phyloP scores from a whole-genome alignment of 768 basidiomycete species.

The Tephrocybe sp. region DNA sequence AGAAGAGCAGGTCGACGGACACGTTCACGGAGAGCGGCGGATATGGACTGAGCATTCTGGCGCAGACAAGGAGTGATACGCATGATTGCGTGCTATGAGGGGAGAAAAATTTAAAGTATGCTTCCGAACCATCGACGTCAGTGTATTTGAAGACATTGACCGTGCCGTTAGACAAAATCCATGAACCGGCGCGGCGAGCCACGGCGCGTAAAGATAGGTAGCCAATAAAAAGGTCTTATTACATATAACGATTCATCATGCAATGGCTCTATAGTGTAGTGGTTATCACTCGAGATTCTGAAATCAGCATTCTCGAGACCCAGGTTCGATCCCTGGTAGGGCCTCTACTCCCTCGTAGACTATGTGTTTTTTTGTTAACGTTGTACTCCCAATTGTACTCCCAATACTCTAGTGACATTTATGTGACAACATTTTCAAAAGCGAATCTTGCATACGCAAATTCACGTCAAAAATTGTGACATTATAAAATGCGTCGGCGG shows the following conservation, averaged over 20 bases:
- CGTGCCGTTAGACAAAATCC: not conserved
- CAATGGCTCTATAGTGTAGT: conserved; percentile 19
- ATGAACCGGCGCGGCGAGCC: not conserved
- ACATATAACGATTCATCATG: not conserved
- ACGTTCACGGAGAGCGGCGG: conserved; percentile 40
- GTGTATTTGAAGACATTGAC: conserved; percentile 3
- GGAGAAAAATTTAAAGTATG: not conserved
- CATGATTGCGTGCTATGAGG: conserved; percentile 20
- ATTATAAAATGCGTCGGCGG: not conserved
- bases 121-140: not conserved
- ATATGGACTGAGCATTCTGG: conserved; percentile 25
- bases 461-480: no score
- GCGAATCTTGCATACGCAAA: no score
- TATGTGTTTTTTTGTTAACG: no score
- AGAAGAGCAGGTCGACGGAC: conserved; percentile 39
- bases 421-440: no score
- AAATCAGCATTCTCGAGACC: conserved; percentile 13
- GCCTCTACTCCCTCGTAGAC: not conserved
- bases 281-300: conserved; percentile 24
- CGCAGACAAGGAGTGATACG: conserved; percentile 28
- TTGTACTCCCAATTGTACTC: no score
- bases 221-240: not conserved
- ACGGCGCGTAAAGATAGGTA: no score
- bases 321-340: conserved; percentile 22
- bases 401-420: no score